These are phyloP conservation scores for Peribolospora kevripleyi DNA, from an alignment of 768 basidiomycete genomes.

Conservation along the genomic window DNA sequence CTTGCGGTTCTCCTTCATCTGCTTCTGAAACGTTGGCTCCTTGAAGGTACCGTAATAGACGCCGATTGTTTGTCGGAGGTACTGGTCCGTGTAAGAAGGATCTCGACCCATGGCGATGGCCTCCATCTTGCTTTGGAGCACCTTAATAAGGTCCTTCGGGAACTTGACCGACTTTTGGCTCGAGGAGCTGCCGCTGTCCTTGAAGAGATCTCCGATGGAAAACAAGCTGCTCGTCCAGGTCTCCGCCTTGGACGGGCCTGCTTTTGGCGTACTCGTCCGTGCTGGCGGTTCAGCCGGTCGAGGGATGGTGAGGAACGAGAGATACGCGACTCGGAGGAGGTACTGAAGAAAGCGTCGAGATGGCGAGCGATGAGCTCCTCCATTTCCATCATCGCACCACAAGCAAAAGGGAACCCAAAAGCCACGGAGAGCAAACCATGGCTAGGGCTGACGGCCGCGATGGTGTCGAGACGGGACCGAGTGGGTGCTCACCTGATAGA, in stretches of 20 bases:
- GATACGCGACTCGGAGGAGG: too few species aligned
- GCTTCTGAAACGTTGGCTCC: constrained; percentile 56
- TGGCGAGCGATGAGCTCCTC: too few species aligned
- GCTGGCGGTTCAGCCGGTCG: too few species aligned
- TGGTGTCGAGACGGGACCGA: too few species aligned
- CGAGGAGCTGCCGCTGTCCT: constrained; percentile 32
- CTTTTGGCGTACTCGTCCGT: too few species aligned
- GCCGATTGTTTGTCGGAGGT: constrained; percentile 69
- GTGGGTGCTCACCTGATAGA: too few species aligned
- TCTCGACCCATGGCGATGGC: constrained; percentile 86
- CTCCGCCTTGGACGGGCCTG: not conserved
- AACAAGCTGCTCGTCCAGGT: constrained; percentile 10
- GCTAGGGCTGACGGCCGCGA: too few species aligned
- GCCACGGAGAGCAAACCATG: too few species aligned
- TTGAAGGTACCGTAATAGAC: constrained; percentile 79
- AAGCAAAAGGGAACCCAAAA: too few species aligned
- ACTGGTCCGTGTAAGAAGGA: constrained; percentile 35
- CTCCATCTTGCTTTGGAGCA: constrained; percentile 67
- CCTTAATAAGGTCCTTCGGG: constrained; percentile 78
- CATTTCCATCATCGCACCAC: too few species aligned
- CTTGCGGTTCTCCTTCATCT: constrained; percentile 89
- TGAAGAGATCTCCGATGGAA: constrained; percentile 53
- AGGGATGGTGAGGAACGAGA: too few species aligned
- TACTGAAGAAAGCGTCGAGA: too few species aligned
- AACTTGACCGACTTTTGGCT: constrained; percentile 53